A percentile compares a stretch with the other conserved stretches of the same genome.
Conservation (phyloP, 371 early-diverging fungal genomes). For the Homolaphlyctis polyrhiza region DNA sequence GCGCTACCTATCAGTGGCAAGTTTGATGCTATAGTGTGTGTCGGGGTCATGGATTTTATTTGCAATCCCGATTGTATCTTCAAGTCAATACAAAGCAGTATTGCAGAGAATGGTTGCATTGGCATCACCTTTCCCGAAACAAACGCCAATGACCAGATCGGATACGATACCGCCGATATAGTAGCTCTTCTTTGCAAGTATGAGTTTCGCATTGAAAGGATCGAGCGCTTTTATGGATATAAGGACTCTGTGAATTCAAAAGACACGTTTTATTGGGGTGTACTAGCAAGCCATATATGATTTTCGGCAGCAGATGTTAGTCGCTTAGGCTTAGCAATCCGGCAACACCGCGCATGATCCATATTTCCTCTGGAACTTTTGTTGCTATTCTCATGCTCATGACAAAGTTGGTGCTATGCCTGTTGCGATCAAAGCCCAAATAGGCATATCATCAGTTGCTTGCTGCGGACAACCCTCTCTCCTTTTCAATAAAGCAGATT, state of each 20-base stretch:
- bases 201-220: too few species aligned
- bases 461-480: too few species aligned
- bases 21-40: neutral
- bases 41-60: neutral
- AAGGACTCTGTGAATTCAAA: neutral
- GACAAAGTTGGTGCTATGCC: conserved; percentile 48
- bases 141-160: neutral
- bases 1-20: neutral
- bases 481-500: too few species aligned
- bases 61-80: neutral
- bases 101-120: neutral
- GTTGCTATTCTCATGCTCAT: conserved; percentile 47
- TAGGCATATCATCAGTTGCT: too few species aligned
- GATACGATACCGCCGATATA: too few species aligned
- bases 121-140: neutral
- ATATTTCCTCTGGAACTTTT: conserved; percentile 41
- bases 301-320: conserved; percentile 11
- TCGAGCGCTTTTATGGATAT: too few species aligned
- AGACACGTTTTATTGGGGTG: neutral
- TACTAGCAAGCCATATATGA: too few species aligned
- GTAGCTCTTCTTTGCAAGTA: too few species aligned
- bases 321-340: conserved; percentile 33
- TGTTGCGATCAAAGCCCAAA: conserved; percentile 1
- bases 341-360: conserved; percentile 47
- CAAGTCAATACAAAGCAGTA: neutral